Conservation (phyloP, 2,329 filamentous ascomycete genomes). For the Penicillium sp. region DNA sequence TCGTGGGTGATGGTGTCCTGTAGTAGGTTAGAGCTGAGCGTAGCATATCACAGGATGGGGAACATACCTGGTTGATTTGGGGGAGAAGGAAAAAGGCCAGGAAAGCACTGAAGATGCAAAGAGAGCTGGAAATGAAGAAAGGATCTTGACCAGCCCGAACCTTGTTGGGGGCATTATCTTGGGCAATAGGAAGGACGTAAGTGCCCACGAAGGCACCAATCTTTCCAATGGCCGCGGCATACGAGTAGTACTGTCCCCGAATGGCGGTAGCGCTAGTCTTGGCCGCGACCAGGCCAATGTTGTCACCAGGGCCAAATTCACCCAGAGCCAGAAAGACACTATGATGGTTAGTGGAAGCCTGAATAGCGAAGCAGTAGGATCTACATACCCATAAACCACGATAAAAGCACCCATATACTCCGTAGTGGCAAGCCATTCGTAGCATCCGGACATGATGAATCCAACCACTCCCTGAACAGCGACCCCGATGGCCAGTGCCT, state of each 20-base stretch:
- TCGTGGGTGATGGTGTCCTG: conserved; percentile 80
- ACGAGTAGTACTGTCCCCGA: conserved; percentile 70
- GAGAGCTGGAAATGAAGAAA: conserved; percentile 77
- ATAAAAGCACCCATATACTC: conserved; percentile 72
- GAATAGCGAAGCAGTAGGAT: neutral
- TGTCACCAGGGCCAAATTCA: conserved; percentile 84
- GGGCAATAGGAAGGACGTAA: conserved; percentile 74
- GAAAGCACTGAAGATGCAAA: conserved; percentile 73
- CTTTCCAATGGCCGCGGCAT: conserved; percentile 49
- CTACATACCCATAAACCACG: conserved; percentile 65
- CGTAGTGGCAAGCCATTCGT: conserved; percentile 65
- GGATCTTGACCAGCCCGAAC: conserved; percentile 74
- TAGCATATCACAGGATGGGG: neutral
- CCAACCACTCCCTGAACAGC: conserved; percentile 72
- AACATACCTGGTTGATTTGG: conserved; percentile 60
- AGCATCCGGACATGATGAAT: conserved; percentile 84
- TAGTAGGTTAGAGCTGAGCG: neutral
- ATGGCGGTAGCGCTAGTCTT: conserved; percentile 88
- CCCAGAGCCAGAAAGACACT: conserved; percentile 73
- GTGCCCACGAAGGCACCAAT: conserved; percentile 76
- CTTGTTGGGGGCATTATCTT: conserved; percentile 54
- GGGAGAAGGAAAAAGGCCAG: conserved; percentile 69
- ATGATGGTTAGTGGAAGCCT: neutral
- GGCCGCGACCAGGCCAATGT: conserved; percentile 81
- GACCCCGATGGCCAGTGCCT: conserved; percentile 71